These are phyloP conservation scores for Leptographium flavum DNA, from an alignment of 2,329 filamentous ascomycete genomes.

Conservation along the genomic window DNA sequence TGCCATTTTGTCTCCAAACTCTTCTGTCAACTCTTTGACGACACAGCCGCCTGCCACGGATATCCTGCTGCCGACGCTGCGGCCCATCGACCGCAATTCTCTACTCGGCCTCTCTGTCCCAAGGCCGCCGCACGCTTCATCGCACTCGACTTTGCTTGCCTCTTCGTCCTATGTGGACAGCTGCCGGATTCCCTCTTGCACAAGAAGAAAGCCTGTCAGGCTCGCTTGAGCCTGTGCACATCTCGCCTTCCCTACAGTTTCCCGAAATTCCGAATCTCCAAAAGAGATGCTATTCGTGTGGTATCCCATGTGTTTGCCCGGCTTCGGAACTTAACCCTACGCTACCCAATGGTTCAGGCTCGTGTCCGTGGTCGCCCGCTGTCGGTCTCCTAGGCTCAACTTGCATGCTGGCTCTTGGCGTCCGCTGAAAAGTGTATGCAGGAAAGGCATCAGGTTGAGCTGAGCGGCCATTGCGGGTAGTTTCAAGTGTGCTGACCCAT, in stretches of 20 bases:
- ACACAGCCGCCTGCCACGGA: neutral
- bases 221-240: slow-evolving; percentile 32
- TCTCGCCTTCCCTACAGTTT: slow-evolving; percentile 67
- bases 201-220: neutral
- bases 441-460: slow-evolving; percentile 18
- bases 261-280: slow-evolving; percentile 30
- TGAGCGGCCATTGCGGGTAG: slow-evolving; percentile 31
- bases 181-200: neutral
- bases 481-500: slow-evolving; percentile 53
- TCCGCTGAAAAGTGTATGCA: slow-evolving; percentile 37
- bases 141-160: neutral
- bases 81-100: neutral
- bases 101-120: neutral
- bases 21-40: neutral
- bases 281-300: neutral
- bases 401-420: slow-evolving; percentile 12
- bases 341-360: slow-evolving; percentile 59
- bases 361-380: slow-evolving; percentile 38
- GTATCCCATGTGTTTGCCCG: neutral
- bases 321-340: slow-evolving; percentile 96
- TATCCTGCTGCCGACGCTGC: neutral
- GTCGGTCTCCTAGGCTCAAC: slow-evolving; percentile 41
- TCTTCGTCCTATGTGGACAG: neutral
- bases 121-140: neutral
- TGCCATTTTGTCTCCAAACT: no score